Base-by-base conservation (phyloP, 1,284 basidiomycete genomes). In the Clitocybe nebularis region DNA sequence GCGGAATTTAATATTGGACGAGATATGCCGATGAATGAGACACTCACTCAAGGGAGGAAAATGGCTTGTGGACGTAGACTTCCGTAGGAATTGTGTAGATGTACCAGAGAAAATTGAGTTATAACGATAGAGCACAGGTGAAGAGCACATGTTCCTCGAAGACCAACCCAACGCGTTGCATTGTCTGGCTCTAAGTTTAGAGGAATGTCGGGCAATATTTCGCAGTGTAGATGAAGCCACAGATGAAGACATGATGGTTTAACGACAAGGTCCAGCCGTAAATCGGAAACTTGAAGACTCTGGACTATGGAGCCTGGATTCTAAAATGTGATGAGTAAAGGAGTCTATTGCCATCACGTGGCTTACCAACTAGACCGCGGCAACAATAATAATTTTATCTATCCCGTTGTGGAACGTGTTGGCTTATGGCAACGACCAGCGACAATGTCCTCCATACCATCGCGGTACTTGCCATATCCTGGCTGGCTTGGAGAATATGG, bases 401-500 rank as follows among this genome's bases (percentile, higher is more conserved):
- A 11, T 34, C 8, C 11, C 3, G 21, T 5, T 11, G 6, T 9
- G 20, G 24, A n/a, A 8, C 19, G 22, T 47, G 40, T 43, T 14
- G 29, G 17, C 24, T 24, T 5, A 29, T 19, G 32, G 42, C 36
- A 14, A 20, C 36, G 20, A 43, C 35, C 14, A 36, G 35, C 39
- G 38, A 22, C 32, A 48, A 39, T 41, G 34, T 45, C 24, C 47
- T 38, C 48, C 36, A 24, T 52, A 46, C 43, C 50, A n/a, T 48
- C 21, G 4, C 51, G 14, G 10, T 56, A 16, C 30, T 57, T 2
- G 16, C 48, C 5, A 39, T 54, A 7, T 30, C 52, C 26, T 67
- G 62, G 57, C 11, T 67, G 9, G 25, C 52, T 9, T 66, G 63
- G 59, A 57, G 47, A 40, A 14, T 57, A 36, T 62, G 63, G 48